Evolutionary conservation across 2,329 filamentous ascomycete genomes (phyloP), one percentile per base, ranked within the genome.

Genomic region (Epichloe coenophiala): DNA sequence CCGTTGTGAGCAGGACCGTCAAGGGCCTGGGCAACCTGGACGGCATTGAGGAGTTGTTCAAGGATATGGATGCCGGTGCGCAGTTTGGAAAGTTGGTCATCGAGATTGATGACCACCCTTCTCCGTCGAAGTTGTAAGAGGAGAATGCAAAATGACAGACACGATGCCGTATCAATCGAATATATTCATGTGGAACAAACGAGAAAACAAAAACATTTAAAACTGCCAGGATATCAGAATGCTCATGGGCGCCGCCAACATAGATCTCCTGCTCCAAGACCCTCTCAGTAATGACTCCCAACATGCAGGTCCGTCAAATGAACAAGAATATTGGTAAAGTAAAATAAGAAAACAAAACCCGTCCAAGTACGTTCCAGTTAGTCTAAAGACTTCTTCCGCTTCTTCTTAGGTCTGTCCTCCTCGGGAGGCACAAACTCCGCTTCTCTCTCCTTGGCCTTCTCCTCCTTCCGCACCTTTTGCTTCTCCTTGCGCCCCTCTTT

Each of bases 11-110:
- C 56, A 77, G 84, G 48, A 78, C 83, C 1, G 78, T 86, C 13
- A 79, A 80, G 57, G 87, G 88, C 0, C 67, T 95, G 57, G 81
- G 85, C 48, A 83, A 90, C 58, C 59, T 95, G 6, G 74, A 81
- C n/a, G 84, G 72, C n/a, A 86, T 97, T 49, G 81, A 97, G 53
- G 74, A 73, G 0, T 66, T 96, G 48, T 97, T 95, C 63, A 82
- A 87, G 40, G 88, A 95, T 47, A 95, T 97, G 80, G 88, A 86
- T 63, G 78, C 80, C 5, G 88, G 84, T 0, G 81, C 71, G 55
- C 91, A 97, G 67, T 95, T 97, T 71, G 93, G 91, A 11, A 97
- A 97, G 69, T 67, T 97, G 59, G 88, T 96, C 2, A 79, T 96
- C 56, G 79, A 87, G 59, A 76, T 90, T 59, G 73, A 64, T n/a